These are phyloP conservation scores for Citrus unshiu DNA, from an alignment of 345 rosid species.

Conservation along the genomic window DNA sequence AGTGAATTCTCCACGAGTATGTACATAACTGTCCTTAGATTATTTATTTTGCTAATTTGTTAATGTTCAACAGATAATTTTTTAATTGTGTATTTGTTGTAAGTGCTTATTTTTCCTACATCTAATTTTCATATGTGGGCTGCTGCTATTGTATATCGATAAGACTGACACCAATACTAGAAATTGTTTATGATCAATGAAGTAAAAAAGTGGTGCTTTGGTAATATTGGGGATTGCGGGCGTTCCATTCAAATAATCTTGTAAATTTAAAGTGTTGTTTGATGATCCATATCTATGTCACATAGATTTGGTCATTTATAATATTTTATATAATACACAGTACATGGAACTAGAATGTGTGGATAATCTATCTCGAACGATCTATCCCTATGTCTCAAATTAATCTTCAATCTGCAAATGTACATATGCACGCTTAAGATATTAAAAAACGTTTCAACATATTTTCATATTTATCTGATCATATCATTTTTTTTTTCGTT, in stretches of 20 bases:
- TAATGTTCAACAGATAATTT: neutral
- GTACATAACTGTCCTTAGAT: neutral
- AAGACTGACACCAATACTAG: neutral
- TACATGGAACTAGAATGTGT: too few relatives aligned
- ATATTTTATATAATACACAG: too few relatives aligned
- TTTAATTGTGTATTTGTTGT: neutral
- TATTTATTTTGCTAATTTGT: neutral
- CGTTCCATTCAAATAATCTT: neutral
- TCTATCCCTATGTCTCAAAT: too few relatives aligned
- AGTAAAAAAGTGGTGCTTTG: neutral
- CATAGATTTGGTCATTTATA: neutral
- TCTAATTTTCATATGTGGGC: neutral
- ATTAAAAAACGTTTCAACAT: too few relatives aligned
- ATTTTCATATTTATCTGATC: too few relatives aligned
- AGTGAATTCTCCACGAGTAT: neutral
- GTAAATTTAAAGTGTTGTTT: neutral
- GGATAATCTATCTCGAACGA: too few relatives aligned
- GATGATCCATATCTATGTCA: neutral
- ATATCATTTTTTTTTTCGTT: too few relatives aligned
- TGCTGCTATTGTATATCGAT: neutral
- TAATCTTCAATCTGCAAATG: too few relatives aligned
- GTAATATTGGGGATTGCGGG: neutral
- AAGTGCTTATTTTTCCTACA: neutral
- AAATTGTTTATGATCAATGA: neutral
- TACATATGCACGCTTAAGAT: too few relatives aligned